These are phyloP conservation scores for Phyllostachys edulis DNA, from an alignment of 176 grass and related monocot genomes.

Conservation along the genomic window DNA sequence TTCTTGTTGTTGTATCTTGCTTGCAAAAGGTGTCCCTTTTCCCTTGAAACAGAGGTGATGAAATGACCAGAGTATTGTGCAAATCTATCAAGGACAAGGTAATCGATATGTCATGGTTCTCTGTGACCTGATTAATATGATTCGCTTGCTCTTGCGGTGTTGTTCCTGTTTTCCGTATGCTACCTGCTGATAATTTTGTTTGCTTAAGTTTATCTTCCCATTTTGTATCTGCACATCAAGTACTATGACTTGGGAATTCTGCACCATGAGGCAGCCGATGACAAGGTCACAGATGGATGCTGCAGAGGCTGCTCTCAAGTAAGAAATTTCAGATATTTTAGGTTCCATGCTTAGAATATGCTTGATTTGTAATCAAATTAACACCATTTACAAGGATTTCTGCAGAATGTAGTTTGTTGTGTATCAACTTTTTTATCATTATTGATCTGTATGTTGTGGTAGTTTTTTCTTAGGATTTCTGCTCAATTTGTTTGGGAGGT, in stretches of 20 bases:
- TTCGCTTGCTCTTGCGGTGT: not conserved
- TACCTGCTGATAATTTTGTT: not conserved
- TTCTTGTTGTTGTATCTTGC: too few species aligned
- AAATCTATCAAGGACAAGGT: too few species aligned
- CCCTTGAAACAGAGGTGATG: too few species aligned
- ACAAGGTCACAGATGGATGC: slow-evolving; percentile 93
- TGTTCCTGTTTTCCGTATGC: not conserved
- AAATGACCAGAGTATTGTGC: too few species aligned
- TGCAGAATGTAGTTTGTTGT: not conserved
- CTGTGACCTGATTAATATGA: not conserved
- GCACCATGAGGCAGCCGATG: slow-evolving; percentile 88
- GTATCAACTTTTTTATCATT: slow-evolving; percentile 2
- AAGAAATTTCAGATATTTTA: slow-evolving; percentile 30
- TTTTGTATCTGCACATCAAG: slow-evolving; percentile 89
- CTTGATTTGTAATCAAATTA: not conserved
- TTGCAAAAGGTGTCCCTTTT: too few species aligned
- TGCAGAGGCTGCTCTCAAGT: slow-evolving; percentile 96
- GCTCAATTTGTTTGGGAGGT: not conserved
- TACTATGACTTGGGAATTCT: slow-evolving; percentile 85
- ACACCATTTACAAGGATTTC: not conserved
- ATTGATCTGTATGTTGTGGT: not conserved
- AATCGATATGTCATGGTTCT: not conserved
- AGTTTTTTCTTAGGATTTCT: not conserved
- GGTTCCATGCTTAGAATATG: not conserved
- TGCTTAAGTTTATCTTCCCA: slow-evolving; percentile 83